A percentile compares a stretch with the other conserved stretches of the same genome.
phyloP scores from a whole-genome alignment of 768 basidiomycete genomes.

The Clathrus columnatus region DNA sequence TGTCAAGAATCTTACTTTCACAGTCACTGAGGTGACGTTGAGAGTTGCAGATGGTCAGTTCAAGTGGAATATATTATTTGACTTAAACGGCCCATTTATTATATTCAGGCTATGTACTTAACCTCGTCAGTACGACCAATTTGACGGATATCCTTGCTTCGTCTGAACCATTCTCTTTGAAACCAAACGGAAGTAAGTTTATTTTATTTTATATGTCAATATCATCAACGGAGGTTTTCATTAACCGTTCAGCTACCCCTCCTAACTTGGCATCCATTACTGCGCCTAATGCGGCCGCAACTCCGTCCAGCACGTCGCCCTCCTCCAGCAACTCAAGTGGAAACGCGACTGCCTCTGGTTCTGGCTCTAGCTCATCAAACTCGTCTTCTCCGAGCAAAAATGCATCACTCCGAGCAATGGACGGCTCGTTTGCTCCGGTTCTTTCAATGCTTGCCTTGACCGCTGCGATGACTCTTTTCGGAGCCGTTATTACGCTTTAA shows the following conservation, averaged over 20 bases:
- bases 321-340: background rate
- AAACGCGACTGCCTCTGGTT: too few relatives aligned
- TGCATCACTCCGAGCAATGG: background rate
- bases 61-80: background rate
- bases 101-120: slow-evolving; percentile 24
- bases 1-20: slow-evolving; percentile 15
- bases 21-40: slow-evolving; percentile 29
- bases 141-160: slow-evolving; percentile 45
- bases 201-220: background rate
- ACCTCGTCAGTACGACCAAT: slow-evolving; percentile 28
- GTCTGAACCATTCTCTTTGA: slow-evolving; percentile 52
- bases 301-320: slow-evolving; percentile 5
- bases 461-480: background rate
- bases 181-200: slow-evolving; percentile 44
- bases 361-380: background rate
- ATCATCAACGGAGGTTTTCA: background rate
- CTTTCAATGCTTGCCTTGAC: background rate
- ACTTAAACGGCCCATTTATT: background rate
- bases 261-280: background rate
- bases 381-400: background rate
- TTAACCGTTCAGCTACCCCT: background rate
- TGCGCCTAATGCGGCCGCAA: slow-evolving; percentile 6
- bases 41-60: slow-evolving; percentile 9
- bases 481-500: background rate
- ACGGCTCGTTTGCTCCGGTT: background rate